These are phyloP conservation scores for Melanomma pulvis-pyrius DNA, from an alignment of 495 filamentous ascomycete genomes.

Conservation along the genomic window DNA sequence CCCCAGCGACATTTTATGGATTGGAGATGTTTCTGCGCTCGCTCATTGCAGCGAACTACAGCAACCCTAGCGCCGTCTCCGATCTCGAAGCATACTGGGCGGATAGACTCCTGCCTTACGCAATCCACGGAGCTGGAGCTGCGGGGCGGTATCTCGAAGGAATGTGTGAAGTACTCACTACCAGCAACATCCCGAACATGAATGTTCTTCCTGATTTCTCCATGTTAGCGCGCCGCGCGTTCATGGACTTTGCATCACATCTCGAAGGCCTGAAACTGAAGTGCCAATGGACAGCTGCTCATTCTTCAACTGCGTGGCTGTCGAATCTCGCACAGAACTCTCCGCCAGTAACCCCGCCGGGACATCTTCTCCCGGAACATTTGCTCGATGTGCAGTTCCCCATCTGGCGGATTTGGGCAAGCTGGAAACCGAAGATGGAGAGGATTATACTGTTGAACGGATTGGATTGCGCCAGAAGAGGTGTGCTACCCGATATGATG, in stretches of 20 bases:
- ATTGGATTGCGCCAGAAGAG: conserved; percentile 11
- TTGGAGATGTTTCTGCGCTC: conserved; percentile 29
- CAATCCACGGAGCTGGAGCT: conserved; percentile 18
- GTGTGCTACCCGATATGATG: conserved; percentile 23
- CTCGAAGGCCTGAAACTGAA: conserved; percentile 31
- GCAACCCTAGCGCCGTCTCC: conserved; percentile 11
- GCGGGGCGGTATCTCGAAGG: conserved; percentile 27
- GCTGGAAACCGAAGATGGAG: conserved; percentile 28
- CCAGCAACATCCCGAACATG: conserved; percentile 13
- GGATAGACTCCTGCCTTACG: conserved; percentile 18
- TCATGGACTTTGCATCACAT: conserved; percentile 22
- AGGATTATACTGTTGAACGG: conserved; percentile 15
- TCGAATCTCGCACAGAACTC: conserved; percentile 4
- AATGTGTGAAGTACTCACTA: conserved; percentile 3
- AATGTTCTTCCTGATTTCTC: conserved; percentile 26
- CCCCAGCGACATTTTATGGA: conserved; percentile 27
- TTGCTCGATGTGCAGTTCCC: conserved; percentile 28
- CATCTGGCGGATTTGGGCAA: conserved; percentile 30
- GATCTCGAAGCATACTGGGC: conserved; percentile 35
- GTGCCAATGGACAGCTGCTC: conserved; percentile 23
- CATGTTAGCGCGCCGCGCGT: conserved; percentile 12
- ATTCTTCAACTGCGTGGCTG: conserved; percentile 20
- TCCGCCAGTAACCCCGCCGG: conserved; percentile 9
- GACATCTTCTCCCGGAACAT: conserved; percentile 13
- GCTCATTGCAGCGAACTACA: conserved; percentile 29